Evolutionary conservation across 352 stramenopile species (phyloP), one percentile per base, ranked within the genome.

Genomic region (Pythium sp.): DNA sequence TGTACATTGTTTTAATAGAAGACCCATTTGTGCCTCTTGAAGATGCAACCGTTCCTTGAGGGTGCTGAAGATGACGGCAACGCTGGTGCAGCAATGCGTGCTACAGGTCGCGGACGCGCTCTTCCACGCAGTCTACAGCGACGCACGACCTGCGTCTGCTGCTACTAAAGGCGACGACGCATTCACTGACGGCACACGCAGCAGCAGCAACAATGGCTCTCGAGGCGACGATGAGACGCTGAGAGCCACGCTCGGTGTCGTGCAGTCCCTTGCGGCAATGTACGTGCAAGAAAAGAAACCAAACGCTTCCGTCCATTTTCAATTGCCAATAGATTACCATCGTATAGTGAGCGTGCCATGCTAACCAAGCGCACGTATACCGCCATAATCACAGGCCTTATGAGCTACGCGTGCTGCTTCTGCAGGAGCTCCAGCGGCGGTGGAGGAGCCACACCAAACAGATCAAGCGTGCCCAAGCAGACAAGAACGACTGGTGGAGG

Each of bases 31-130:
- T 38, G 34, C 5, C 3, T 12, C 8, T 62, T 49, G 49, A 58
- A 67, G 49, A 22, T 20, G 14, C 14, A 30, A 7, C 34, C 9
- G 4, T 49, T 49, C 15, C 1, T 49, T 49, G 15, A 7, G 41
- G 5, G 5, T 46, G 41, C n/a, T 49, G 41, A 24, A 11, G 62
- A 62, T 32, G 51, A 15, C 22, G 15, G 30, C 51, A 56, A 64
- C 54, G 7, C 63, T 69, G 12, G 55, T 34, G 18, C 12, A 24
- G 2, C 55, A 43, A 18, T 69, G 63, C 28, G 24, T 56, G 12
- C 20, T n/a, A 55, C 36, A 49, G 63, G 34, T 69, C 26, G 54
- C 58, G 54, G 36, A 69, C n/a, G 47, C 63, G 54, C 56, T 69
- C 63, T 51, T 62, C 6, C 7, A 15, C 38, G 41, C 36, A 18